A percentile compares a stretch with the other conserved stretches of the same genome.
phyloP scores from a whole-genome alignment of 768 basidiomycete species.

The Tremella fuciformis region DNA sequence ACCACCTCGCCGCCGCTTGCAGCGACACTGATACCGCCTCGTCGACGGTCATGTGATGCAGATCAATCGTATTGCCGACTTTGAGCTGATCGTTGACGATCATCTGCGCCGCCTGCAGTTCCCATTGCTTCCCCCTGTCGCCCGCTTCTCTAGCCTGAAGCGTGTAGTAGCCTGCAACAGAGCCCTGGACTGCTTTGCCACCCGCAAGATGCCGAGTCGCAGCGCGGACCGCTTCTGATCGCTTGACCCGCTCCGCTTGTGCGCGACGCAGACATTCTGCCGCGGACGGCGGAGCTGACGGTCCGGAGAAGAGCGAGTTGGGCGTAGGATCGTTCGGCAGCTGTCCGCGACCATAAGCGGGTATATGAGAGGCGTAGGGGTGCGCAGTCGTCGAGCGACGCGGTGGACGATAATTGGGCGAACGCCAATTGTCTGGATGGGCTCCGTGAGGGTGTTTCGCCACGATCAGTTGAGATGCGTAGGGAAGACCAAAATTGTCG shows the following conservation, averaged over 20 bases:
- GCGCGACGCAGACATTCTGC: slow-evolving; percentile 48
- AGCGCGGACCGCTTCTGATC: slow-evolving; percentile 49
- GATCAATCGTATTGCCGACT: slow-evolving; percentile 35
- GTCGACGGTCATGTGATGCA: slow-evolving; percentile 45
- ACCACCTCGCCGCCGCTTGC: slow-evolving; percentile 39
- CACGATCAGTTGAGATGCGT: slow-evolving; percentile 7
- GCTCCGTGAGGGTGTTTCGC: slow-evolving; percentile 13
- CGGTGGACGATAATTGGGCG: background rate
- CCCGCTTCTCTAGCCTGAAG: slow-evolving; percentile 47
- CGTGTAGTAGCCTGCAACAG: slow-evolving; percentile 52
- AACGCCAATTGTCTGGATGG: slow-evolving; percentile 46
- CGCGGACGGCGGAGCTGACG: slow-evolving; percentile 12
- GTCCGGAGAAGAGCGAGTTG: slow-evolving; percentile 17
- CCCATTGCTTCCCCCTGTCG: slow-evolving; percentile 48
- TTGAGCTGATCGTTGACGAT: slow-evolving; percentile 42
- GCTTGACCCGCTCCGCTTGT: slow-evolving; percentile 32
- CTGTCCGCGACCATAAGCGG: slow-evolving; percentile 21
- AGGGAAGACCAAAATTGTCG: slow-evolving; percentile 26
- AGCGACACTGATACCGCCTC: slow-evolving; percentile 33
- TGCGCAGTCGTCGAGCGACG: slow-evolving; percentile 11
- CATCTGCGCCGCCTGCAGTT: slow-evolving; percentile 49
- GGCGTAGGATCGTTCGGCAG: slow-evolving; percentile 24
- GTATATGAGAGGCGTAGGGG: slow-evolving; percentile 33
- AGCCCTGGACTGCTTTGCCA: slow-evolving; percentile 24
- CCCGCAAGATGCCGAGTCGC: slow-evolving; percentile 47